Evolutionary conservation across 176 grass and related monocot species (phyloP).

Genomic region (Triticum urartu): DNA sequence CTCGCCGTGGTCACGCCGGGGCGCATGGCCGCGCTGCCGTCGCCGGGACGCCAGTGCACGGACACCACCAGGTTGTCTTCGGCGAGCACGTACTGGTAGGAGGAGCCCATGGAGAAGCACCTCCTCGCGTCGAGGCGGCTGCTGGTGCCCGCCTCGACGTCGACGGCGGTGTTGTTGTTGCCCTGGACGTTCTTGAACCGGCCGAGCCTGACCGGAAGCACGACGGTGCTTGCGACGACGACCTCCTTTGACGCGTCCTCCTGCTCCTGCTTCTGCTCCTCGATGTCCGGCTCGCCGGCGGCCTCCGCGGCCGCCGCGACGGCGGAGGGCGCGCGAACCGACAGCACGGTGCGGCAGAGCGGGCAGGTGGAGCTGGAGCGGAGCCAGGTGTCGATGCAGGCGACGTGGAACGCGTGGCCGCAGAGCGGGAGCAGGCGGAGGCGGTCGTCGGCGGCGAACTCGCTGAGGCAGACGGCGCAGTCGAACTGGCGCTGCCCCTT

Average conservation of each 20-base stretch:
- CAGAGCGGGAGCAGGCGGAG: slow-evolving; percentile 88
- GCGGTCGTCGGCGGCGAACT: slow-evolving; percentile 64
- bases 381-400: slow-evolving; percentile 93
- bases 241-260: background rate
- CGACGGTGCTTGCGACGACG: slow-evolving; percentile 27
- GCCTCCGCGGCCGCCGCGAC: background rate
- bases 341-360: slow-evolving; percentile 68
- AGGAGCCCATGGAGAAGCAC: slow-evolving; percentile 87
- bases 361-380: slow-evolving; percentile 86
- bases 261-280: slow-evolving; percentile 37
- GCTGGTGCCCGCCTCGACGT: slow-evolving; percentile 40
- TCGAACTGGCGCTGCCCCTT: slow-evolving; percentile 67
- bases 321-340: slow-evolving; percentile 14
- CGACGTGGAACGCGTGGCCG: slow-evolving; percentile 84
- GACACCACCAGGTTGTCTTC: slow-evolving; percentile 57
- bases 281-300: background rate
- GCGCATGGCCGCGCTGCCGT: slow-evolving; percentile 2
- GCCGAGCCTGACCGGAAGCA: slow-evolving; percentile 77
- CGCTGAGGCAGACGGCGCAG: slow-evolving; percentile 84
- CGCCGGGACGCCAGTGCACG: slow-evolving; percentile 33
- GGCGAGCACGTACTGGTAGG: slow-evolving; percentile 74
- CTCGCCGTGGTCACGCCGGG: background rate
- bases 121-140: slow-evolving; percentile 63
- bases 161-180: slow-evolving; percentile 6
- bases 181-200: slow-evolving; percentile 57